Percentiles rank a stretch among this genome's conserved stretches.
phyloP scores from a whole-genome alignment of 176 grass and related monocot genomes.

The Triticum aestivum region DNA sequence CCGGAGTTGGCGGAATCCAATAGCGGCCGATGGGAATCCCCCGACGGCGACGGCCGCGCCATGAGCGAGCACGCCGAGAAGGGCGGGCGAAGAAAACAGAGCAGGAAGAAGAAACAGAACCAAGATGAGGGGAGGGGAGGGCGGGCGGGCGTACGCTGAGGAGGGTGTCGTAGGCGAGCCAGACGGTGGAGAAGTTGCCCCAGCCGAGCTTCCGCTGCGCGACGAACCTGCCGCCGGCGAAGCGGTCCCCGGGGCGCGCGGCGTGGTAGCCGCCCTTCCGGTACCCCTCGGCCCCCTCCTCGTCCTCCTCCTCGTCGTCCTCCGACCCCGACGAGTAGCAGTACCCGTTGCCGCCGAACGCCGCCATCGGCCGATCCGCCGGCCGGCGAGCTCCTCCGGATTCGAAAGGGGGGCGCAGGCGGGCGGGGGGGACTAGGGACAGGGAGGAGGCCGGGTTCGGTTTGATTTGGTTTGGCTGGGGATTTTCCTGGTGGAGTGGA shows the following conservation, averaged over 20 bases:
- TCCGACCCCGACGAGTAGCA: conserved; percentile 48
- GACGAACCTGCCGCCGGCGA: conserved; percentile 79
- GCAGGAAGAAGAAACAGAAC: not conserved
- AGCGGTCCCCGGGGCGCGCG: conserved; percentile 69
- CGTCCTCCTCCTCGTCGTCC: conserved; percentile 57
- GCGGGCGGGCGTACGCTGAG: conserved; percentile 41
- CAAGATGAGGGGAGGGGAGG: not conserved
- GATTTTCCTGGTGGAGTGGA: not conserved
- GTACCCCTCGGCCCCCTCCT: conserved; percentile 81
- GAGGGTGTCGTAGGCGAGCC: conserved; percentile 93
- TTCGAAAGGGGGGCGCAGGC: conserved; percentile 15
- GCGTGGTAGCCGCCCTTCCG: conserved; percentile 94
- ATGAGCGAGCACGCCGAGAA: conserved; percentile 16
- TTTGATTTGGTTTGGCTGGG: not conserved
- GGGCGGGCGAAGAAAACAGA: not conserved
- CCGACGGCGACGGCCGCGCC: not conserved
- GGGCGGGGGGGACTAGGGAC: not conserved
- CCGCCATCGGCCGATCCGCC: conserved; percentile 9
- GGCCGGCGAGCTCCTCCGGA: conserved; percentile 4
- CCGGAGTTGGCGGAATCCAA: not conserved
- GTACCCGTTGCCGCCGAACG: conserved; percentile 23
- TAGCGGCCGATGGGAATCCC: not conserved
- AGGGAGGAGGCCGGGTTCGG: not conserved
- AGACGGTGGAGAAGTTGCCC: conserved; percentile 98
- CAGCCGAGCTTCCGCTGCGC: conserved; percentile 93